These are phyloP conservation scores for Santalum album DNA, from an alignment of 164 flowering plant genomes.

Conservation along the genomic window DNA sequence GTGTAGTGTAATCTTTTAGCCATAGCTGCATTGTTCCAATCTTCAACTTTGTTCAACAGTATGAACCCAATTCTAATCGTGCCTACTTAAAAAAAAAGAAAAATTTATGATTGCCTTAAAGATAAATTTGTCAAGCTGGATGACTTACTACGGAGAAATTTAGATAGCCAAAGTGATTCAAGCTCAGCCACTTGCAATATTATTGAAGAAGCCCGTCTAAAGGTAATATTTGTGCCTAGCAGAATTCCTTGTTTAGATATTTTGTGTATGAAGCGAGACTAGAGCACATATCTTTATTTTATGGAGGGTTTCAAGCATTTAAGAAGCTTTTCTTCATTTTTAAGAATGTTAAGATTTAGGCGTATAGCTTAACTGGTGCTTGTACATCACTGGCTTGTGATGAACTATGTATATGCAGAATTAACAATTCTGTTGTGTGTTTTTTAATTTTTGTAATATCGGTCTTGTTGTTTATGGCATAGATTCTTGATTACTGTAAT, in stretches of 20 bases:
- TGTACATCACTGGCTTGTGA: background rate
- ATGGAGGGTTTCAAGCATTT: no score
- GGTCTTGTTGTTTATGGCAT: constrained; percentile 3
- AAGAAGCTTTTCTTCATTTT: no score
- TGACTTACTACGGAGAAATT: constrained; percentile 23
- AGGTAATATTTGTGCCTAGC: constrained; percentile 30
- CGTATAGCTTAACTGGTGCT: background rate
- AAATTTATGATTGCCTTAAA: no score
- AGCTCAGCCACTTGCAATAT: constrained; percentile 49
- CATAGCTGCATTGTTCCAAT: no score
- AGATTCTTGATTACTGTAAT: constrained; percentile 81
- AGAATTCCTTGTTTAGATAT: background rate
- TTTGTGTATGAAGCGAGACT: background rate
- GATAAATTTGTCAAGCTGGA: no score
- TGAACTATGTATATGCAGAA: background rate
- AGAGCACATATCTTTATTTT: no score
- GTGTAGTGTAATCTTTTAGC: no score
- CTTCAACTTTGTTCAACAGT: no score
- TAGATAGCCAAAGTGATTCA: constrained; percentile 86
- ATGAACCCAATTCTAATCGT: no score
- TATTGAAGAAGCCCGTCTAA: constrained; percentile 58
- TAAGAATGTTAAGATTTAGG: background rate
- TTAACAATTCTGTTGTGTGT: background rate
- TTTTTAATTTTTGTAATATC: background rate
- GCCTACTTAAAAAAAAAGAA: no score